Conservation (phyloP, 495 filamentous ascomycete species). For the Aspergillus diversus region DNA sequence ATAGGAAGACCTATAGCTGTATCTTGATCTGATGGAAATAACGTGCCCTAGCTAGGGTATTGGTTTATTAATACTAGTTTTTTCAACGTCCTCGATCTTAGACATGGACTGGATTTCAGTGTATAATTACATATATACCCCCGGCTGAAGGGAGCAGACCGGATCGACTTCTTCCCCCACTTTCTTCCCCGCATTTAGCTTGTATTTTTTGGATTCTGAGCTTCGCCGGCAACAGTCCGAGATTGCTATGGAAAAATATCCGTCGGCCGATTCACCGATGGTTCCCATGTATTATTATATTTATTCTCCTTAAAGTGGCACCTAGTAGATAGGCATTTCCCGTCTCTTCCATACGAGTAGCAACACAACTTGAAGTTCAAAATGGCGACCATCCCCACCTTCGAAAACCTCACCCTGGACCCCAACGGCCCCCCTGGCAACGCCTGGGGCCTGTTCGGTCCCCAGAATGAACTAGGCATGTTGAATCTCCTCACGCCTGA, state of each 20-base stretch:
- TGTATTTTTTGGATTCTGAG: slow-evolving; percentile 8
- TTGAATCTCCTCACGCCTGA: slow-evolving; percentile 55
- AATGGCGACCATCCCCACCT: slow-evolving; percentile 33
- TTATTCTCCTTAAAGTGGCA: not conserved
- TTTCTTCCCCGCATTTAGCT: slow-evolving; percentile 2
- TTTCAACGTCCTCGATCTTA: slow-evolving; percentile 3
- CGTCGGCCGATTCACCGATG: slow-evolving; percentile 6
- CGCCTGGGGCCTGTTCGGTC: slow-evolving; percentile 55
- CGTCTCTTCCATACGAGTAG: not conserved
- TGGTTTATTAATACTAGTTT: slow-evolving; percentile 9
- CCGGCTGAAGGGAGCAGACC: too few species aligned
- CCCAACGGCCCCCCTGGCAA: slow-evolving; percentile 48
- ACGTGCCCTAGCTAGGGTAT: too few species aligned
- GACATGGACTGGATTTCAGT: not conserved
- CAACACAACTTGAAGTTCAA: not conserved
- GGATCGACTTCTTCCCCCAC: not conserved
- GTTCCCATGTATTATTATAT: not conserved
- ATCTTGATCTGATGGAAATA: too few species aligned
- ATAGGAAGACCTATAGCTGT: not conserved
- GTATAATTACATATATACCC: slow-evolving; percentile 6
- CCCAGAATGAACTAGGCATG: slow-evolving; percentile 49
- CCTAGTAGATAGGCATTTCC: too few species aligned
- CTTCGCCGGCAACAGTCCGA: slow-evolving; percentile 8
- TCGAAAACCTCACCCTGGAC: slow-evolving; percentile 51
- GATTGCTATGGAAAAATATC: slow-evolving; percentile 20